These are phyloP conservation scores for Xylariaceae sp. DNA, from an alignment of 2,329 filamentous ascomycete genomes.

Conservation along the genomic window DNA sequence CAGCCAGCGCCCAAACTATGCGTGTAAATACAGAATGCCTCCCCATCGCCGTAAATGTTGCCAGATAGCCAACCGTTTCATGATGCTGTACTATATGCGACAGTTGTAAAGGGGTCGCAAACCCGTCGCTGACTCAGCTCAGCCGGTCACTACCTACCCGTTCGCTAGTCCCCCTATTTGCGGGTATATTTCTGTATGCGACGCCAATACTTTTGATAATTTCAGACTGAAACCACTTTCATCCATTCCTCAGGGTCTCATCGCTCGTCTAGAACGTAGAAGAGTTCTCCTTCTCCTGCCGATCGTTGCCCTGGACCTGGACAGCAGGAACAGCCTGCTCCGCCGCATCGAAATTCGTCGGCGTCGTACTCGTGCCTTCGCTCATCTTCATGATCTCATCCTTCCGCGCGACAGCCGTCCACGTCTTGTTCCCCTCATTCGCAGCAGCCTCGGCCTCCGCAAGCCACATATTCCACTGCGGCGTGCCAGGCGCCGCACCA, in stretches of 20 bases:
- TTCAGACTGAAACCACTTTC: too few relatives aligned
- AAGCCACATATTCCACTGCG: constrained; percentile 51
- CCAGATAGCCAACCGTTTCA: too few relatives aligned
- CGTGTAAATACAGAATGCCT: too few relatives aligned
- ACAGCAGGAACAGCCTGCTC: constrained; percentile 21
- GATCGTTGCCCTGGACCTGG: constrained; percentile 12
- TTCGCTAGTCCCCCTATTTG: too few relatives aligned
- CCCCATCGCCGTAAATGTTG: too few relatives aligned
- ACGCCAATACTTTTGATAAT: too few relatives aligned
- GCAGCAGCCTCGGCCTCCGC: constrained; percentile 42
- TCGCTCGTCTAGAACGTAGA: constrained; percentile 8
- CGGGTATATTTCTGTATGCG: too few relatives aligned
- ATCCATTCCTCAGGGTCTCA: neutral
- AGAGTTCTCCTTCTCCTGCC: neutral
- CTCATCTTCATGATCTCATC: constrained; percentile 42
- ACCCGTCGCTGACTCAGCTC: too few relatives aligned
- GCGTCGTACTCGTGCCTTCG: constrained; percentile 11
- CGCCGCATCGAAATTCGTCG: constrained; percentile 14
- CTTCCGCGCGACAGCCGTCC: constrained; percentile 46
- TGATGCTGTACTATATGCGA: too few relatives aligned
- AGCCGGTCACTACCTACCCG: too few relatives aligned
- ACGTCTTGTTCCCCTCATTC: constrained; percentile 29
- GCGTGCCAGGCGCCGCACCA: constrained; percentile 47
- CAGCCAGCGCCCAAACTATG: too few relatives aligned
- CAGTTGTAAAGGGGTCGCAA: too few relatives aligned